phyloP scores from a whole-genome alignment of 2,329 filamentous ascomycete species.

The Fusarium dimerum region DNA sequence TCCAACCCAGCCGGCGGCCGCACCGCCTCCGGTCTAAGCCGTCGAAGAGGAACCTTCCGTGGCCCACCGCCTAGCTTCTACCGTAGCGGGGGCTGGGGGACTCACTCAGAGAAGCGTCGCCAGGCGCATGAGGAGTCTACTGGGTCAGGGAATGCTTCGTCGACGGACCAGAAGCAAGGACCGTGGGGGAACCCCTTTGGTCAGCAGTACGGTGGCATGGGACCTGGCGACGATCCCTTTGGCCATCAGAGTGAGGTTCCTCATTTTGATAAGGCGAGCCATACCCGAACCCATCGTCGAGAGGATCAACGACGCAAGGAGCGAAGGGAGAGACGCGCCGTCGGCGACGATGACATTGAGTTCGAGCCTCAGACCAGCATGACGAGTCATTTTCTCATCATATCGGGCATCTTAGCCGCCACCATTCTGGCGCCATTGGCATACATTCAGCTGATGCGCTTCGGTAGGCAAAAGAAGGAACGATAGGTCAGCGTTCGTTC shows the following conservation, averaged over 20 bases:
- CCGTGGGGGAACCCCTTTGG: conserved; percentile 28
- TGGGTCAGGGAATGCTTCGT: conserved; percentile 22
- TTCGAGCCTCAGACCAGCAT: conserved; percentile 44
- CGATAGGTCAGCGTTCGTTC: neutral
- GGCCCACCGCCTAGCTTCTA: conserved; percentile 92
- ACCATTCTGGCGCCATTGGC: conserved; percentile 49
- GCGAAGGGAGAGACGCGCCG: conserved; percentile 39
- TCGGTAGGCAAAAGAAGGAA: conserved; percentile 33
- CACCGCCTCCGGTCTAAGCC: conserved; percentile 77
- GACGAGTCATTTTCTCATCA: conserved; percentile 50
- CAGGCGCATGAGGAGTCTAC: conserved; percentile 51
- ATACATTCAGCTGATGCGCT: conserved; percentile 39
- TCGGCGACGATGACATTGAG: conserved; percentile 38
- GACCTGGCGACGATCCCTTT: conserved; percentile 55
- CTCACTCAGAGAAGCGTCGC: conserved; percentile 59
- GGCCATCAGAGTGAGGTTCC: conserved; percentile 56
- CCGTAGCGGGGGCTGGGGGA: conserved; percentile 75
- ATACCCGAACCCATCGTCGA: conserved; percentile 71
- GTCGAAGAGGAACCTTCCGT: conserved; percentile 72
- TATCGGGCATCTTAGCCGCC: conserved; percentile 48
- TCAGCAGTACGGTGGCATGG: conserved; percentile 51
- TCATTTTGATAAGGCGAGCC: conserved; percentile 76
- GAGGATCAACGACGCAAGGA: conserved; percentile 52
- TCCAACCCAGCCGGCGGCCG: conserved; percentile 70
- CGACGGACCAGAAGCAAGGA: neutral